Conservation (phyloP, 257 asterid species). For the Verbascum thapsus region DNA sequence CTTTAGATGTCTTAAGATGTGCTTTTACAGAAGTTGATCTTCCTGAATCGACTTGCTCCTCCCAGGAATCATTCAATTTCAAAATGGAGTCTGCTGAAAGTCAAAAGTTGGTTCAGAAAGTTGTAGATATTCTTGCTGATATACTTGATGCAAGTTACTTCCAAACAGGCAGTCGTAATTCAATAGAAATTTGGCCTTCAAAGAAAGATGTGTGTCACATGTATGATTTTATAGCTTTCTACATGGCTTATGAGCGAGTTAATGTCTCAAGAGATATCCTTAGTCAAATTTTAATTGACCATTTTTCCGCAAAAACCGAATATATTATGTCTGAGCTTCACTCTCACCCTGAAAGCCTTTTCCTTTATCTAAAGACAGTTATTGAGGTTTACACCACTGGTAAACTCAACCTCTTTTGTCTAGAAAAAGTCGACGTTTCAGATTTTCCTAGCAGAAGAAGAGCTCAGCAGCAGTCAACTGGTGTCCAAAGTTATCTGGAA, state of each 20-base stretch:
- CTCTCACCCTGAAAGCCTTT: constrained; percentile 83
- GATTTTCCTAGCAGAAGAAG: constrained; percentile 44
- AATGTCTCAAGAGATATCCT: constrained; percentile 65
- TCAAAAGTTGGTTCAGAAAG: constrained; percentile 64
- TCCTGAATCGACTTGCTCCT: constrained; percentile 34
- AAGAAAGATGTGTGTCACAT: constrained; percentile 54
- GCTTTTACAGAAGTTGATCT: constrained; percentile 61
- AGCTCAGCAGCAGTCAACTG: constrained; percentile 58
- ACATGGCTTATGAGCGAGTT: constrained; percentile 65
- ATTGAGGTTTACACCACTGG: constrained; percentile 81
- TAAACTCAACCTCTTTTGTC: constrained; percentile 57
- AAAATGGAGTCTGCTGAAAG: constrained; percentile 44
- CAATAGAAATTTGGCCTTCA: constrained; percentile 83
- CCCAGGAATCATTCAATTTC: constrained; percentile 43
- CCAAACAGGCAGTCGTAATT: constrained; percentile 45
- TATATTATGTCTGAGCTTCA: constrained; percentile 64
- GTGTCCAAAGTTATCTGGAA: constrained; percentile 63
- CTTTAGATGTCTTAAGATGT: constrained; percentile 73
- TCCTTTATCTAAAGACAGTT: constrained; percentile 82
- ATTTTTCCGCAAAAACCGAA: constrained; percentile 56
- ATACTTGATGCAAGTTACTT: constrained; percentile 56
- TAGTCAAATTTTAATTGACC: constrained; percentile 58
- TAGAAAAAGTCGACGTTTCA: constrained; percentile 41
- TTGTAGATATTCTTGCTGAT: constrained; percentile 68
- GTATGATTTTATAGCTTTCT: constrained; percentile 74